Base-by-base conservation (phyloP, 1,139 yeast species). In the Geotrichum europaeum region DNA sequence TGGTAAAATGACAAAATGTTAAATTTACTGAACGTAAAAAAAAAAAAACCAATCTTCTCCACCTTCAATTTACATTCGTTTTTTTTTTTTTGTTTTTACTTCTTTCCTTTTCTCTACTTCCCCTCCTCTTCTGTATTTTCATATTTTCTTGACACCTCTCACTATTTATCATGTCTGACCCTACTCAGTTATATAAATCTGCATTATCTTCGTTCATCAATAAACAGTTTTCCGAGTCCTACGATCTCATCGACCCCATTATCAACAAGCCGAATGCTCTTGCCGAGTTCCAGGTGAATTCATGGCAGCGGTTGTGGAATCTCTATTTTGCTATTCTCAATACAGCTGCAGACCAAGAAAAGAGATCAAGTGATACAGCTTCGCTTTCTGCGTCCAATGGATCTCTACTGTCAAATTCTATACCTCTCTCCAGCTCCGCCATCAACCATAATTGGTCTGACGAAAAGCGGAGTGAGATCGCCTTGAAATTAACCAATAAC, bases 161-260 rank as follows among this genome's bases (percentile, higher is more conserved):
- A 12, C 13, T 34, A 34, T 36, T 30, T 30, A 32, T 20, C 43
- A 24, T 24, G 40, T n/a, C 34, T 10, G 51, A 36, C 24, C 28
- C 49, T 13, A 43, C 53, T n/a, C 60, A 58, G 49, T 7, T 50
- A 4, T 60, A 60, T 50, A 55, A 55, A 49, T 36, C 59, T 3
- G 61, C 61, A n/a, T 49, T 61, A 15, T 47, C 56, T 28, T 49
- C 59, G 12, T 61, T 61, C 53, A 53, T 61, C 50, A 61, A 61
- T 32, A 56, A 58, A 30, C 60, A 58, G 54, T 61, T 61, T 34
- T 49, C 63, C 22, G 61, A 58, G 20, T 55, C 61, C 5, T 54
- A 51, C n/a, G 57, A 50, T 12, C 30, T 51, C 15, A 22, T 61
- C 15, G 61, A 58, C 18, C 61, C 63, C 13, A n/a, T 58, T 15